Conservation (phyloP, 2,329 filamentous ascomycete species). For the Diaporthe destruens region DNA sequence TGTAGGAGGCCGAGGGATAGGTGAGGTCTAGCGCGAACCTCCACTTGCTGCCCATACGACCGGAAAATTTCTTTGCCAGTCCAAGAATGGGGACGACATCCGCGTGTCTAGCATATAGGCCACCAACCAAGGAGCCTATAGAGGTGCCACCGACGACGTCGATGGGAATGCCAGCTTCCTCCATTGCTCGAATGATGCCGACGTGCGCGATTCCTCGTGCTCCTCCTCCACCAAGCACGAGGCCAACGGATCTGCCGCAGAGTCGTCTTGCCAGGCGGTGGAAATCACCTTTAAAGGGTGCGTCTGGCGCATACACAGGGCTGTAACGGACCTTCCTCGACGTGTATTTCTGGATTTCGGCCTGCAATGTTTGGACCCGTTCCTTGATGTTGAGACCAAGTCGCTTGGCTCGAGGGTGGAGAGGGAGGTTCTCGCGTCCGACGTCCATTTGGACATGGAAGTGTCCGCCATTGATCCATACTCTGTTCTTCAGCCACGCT, state of each 20-base stretch:
- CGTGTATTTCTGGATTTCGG: conserved; percentile 98
- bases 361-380: conserved; percentile 92
- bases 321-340: conserved; percentile 91
- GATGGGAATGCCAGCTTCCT: conserved; percentile 96
- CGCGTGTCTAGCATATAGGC: conserved; percentile 93
- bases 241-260: conserved; percentile 92
- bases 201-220: conserved; percentile 93
- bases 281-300: conserved; percentile 95
- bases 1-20: conserved; percentile 96
- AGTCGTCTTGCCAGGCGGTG: conserved; percentile 90
- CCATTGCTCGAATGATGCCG: conserved; percentile 92
- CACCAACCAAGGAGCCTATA: conserved; percentile 95
- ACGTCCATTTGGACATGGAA: conserved; percentile 98
- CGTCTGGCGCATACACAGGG: conserved; percentile 90
- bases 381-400: conserved; percentile 91
- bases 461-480: conserved; percentile 98
- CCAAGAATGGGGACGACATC: conserved; percentile 98
- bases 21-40: conserved; percentile 96
- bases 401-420: conserved; percentile 79
- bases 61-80: conserved; percentile 95
- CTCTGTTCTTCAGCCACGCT: conserved; percentile 89
- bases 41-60: conserved; percentile 99
- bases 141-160: conserved; percentile 96
- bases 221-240: conserved; percentile 94
- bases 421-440: conserved; percentile 79